Base-by-base conservation (phyloP, 371 early-diverging fungal species). In the Lichtheimia ornata region DNA sequence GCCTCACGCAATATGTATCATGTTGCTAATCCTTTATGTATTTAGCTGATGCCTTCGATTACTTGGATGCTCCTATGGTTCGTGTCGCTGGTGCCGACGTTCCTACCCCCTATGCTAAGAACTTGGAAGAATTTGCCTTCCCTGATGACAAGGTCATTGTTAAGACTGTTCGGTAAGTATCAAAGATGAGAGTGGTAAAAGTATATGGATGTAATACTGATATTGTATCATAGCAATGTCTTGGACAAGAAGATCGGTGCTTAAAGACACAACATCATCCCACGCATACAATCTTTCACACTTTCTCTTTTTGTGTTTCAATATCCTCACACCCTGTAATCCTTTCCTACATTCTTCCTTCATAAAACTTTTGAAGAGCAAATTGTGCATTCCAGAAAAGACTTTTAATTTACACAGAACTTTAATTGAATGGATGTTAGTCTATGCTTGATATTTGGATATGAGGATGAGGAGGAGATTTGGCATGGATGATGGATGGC, bases 21-120 rank as follows among this genome's bases (percentile, higher is more conserved):
- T 50, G 41, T 41, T 22, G 11, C 49, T 59, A 11, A n/a, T 9
- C 12, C 60, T 22, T 25, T n/a, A 27, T 24, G 2, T 22, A 5
- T 47, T 22, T 68, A 77, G 77, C 86, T 51, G 95, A 97, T 64
- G 97, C 91, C 47, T 98, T 97, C 76, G 94, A 97, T 82, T 84
- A 96, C 77, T 84, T 98, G 56, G 98, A 98, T 84, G 91, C 94
- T 47, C 98, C 98, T n/a, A 88, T 99, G 60, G 74, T 81, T 66
- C 93, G 99, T 69, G 86, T 99, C 52, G 94, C 97, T 59, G 97
- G 97, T 74, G 97, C 99, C 67, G 99, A 99, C 82, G 87, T 97
- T 57, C 99, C 99, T 58, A 99, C 96, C 71, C 99, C 99, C 51
- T 99, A 99, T 76, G 97, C 99, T 58, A 75, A 86, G 70, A 97